These are phyloP conservation scores for Paspalum vaginatum DNA, from an alignment of 176 grass and related monocot genomes.

Conservation along the genomic window DNA sequence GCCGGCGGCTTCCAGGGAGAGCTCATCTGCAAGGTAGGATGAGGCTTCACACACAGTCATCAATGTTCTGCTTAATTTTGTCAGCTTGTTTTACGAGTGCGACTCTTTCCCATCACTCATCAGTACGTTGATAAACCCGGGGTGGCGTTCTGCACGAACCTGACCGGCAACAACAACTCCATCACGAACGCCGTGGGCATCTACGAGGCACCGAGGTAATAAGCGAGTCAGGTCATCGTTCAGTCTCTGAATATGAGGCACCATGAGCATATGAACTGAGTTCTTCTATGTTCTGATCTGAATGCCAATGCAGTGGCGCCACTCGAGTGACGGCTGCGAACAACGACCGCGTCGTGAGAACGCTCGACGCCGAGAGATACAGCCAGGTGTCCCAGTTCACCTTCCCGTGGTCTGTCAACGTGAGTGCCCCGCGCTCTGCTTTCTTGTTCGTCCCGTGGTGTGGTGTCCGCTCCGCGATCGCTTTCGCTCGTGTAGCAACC, in stretches of 20 bases:
- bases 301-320: conserved; percentile 48
- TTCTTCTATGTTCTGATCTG: neutral
- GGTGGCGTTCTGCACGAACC: conserved; percentile 58
- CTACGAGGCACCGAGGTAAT: conserved; percentile 59
- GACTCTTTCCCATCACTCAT: neutral
- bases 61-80: neutral
- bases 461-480: too few relatives aligned
- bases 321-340: conserved; percentile 54
- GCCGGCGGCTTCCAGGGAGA: conserved; percentile 91
- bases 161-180: conserved; percentile 62
- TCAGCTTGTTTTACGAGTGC: neutral
- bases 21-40: conserved; percentile 75
- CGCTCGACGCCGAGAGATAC: conserved; percentile 61
- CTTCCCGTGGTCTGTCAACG: conserved; percentile 84
- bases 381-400: conserved; percentile 42
- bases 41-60: neutral
- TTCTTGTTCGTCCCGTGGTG: too few relatives aligned
- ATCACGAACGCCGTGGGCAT: conserved; percentile 84
- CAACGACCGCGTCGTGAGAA: conserved; percentile 67
- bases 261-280: neutral
- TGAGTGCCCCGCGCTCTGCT: conserved; percentile 44
- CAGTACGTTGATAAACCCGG: conserved; percentile 68
- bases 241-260: neutral
- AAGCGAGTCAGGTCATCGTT: neutral
- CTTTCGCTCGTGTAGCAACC: neutral